Evolutionary conservation across 2,329 filamentous ascomycete genomes (phyloP).

Genomic region (Aspergillus sp.): DNA sequence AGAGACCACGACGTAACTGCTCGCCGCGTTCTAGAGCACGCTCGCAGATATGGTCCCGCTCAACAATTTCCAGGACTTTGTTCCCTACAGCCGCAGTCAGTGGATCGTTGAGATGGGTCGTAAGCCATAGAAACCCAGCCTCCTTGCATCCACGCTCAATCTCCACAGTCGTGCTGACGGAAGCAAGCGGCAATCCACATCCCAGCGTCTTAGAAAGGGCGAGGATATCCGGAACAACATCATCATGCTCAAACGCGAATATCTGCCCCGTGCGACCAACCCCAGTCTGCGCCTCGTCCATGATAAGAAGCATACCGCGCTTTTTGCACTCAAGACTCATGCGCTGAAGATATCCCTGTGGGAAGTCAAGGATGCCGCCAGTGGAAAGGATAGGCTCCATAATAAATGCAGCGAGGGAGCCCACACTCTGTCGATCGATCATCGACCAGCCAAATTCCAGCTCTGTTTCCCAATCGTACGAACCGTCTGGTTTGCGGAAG

Average conservation of each 20-base stretch:
- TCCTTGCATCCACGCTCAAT: conserved; percentile 47
- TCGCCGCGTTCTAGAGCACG: conserved; percentile 41
- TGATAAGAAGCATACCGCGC: conserved; percentile 52
- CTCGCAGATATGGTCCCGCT: conserved; percentile 48
- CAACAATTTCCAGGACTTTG: conserved; percentile 57
- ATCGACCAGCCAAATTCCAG: conserved; percentile 57
- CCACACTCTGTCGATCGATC: conserved; percentile 53
- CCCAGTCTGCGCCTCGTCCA: conserved; percentile 56
- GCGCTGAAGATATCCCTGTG: conserved; percentile 51
- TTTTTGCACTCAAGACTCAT: conserved; percentile 50
- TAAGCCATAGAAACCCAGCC: conserved; percentile 51
- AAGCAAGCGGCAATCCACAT: conserved; percentile 53
- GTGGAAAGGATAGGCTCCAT: conserved; percentile 55
- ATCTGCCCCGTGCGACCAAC: conserved; percentile 52
- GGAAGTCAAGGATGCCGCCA: conserved; percentile 55
- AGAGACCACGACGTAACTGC: conserved; percentile 44
- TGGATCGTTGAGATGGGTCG: conserved; percentile 58
- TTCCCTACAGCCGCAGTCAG: conserved; percentile 54
- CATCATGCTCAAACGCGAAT: conserved; percentile 51
- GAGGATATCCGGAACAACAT: conserved; percentile 52
- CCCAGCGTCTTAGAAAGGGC: conserved; percentile 57
- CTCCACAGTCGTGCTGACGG: conserved; percentile 50
- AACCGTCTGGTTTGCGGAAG: conserved; percentile 53
- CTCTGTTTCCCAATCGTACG: conserved; percentile 60
- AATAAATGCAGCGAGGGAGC: conserved; percentile 58